Base-by-base conservation (phyloP, 768 basidiomycete species). In the Macrocybe gigantea region DNA sequence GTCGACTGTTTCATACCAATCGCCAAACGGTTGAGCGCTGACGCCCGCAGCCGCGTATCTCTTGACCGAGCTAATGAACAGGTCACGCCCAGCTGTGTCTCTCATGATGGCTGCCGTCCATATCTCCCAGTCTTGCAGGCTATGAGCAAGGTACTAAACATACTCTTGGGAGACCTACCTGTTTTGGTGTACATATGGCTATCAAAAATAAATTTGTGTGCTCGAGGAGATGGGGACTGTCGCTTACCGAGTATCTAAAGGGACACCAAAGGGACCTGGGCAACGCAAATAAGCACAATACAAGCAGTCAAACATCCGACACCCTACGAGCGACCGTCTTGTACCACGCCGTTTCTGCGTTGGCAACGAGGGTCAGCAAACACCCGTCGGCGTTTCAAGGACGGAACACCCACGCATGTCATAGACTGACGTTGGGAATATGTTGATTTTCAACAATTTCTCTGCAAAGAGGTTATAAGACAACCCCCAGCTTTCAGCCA, bases 391-490 rank as follows among this genome's bases (percentile, higher is more conserved):
- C 15, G 29, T 22, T n/a, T 7, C 15, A 15, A 11, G 33, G 38
- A 15, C 7, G 34, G 10, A 48, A 47, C 15, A 57, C 70, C 61
- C 55, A 73, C 75, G 77, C 66, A 72, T 70, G 30, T 65, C 52
- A 56, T 75, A 79, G 9, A 79, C 57, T 7, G 68, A 70, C 6
- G 56, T 41, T 3, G 76, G 75, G 63, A 85, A 78, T 11, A 85
- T 59, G 41, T 75, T 70, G 14, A 77, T 69, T 33, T 72, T 71
- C 41, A 85, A 61, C 36, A 85, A 64, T 56, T 72, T 76, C 56
- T 84, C 83, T 7, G 73, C 78, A 47, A 72, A 83, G 43, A 86
- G 56, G 64, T 85, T 84, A 63, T 86, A 85, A 8, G 76, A 64
- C 30, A 82, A 55, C 4, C 78, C 78, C 81, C 80, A 83, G 50